Evolutionary conservation across 768 basidiomycete genomes (phyloP).

Genomic region (Leccinum rimulosum): DNA sequence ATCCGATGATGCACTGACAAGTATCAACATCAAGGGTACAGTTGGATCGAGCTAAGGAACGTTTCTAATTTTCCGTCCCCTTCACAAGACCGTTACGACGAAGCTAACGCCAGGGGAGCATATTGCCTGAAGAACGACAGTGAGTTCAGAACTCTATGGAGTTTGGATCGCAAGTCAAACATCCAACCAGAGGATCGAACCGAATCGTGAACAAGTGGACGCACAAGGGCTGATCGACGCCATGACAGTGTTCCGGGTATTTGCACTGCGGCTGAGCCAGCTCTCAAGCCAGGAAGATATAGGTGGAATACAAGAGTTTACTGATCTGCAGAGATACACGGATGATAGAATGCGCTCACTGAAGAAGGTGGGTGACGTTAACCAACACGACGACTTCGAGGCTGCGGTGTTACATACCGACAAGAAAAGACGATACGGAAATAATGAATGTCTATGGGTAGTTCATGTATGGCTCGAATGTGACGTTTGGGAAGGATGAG

Average conservation of each 20-base stretch:
- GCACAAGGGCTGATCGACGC: constrained; percentile 16
- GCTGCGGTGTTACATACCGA: constrained; percentile 15
- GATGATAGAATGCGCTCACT: constrained; percentile 14
- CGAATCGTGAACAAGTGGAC: constrained; percentile 8
- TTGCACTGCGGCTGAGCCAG: constrained; percentile 2
- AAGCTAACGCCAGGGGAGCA: neutral
- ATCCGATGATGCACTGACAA: constrained; percentile 1
- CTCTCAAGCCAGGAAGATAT: constrained; percentile 4
- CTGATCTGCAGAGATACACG: constrained; percentile 17
- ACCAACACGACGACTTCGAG: constrained; percentile 4
- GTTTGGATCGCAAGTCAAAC: constrained; percentile 1
- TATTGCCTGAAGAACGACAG: neutral
- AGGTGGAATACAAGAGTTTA: constrained; percentile 16
- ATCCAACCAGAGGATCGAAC: neutral
- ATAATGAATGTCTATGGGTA: constrained; percentile 3
- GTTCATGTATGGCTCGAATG: constrained; percentile 15
- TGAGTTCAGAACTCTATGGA: constrained; percentile 4
- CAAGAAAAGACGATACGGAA: constrained; percentile 1
- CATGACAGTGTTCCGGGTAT: neutral
- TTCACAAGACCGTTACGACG: neutral
- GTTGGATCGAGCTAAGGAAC: constrained; percentile 3
- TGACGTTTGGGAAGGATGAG: constrained; percentile 3
- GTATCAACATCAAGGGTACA: constrained; percentile 12
- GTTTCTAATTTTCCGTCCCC: constrained; percentile 8
- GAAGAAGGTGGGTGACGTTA: constrained; percentile 10